Conservation (phyloP, 2,329 filamentous ascomycete genomes). For the Alternaria brassicae region DNA sequence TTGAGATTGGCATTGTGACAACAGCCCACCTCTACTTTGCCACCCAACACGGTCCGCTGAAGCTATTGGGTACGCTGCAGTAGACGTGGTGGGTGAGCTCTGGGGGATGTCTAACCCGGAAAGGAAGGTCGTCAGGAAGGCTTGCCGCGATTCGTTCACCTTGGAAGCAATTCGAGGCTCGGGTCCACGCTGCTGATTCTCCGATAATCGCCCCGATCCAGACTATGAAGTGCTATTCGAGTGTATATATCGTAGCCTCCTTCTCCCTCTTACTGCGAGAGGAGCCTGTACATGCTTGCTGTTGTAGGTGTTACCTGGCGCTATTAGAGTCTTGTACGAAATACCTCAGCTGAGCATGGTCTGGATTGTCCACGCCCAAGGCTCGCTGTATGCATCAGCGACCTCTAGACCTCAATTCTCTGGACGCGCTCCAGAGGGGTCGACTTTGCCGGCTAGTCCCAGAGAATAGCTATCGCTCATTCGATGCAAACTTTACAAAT, state of each 20-base stretch:
- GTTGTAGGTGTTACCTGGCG: not conserved
- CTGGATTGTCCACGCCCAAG: not conserved
- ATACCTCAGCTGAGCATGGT: not conserved
- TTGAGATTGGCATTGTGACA: not conserved
- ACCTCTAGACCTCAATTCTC: not conserved
- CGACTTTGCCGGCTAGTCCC: not conserved
- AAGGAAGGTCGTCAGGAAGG: not conserved
- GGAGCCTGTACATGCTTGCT: not conserved
- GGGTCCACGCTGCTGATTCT: not conserved
- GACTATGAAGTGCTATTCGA: not conserved
- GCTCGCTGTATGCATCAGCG: not conserved
- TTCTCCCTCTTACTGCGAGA: not conserved
- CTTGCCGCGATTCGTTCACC: not conserved
- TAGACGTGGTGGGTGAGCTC: not conserved
- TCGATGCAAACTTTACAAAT: not conserved
- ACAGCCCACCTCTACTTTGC: not conserved
- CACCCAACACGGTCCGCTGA: not conserved
- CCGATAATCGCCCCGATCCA: not conserved
- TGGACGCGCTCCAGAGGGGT: not conserved
- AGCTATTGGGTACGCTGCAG: not conserved
- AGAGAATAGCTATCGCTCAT: not conserved
- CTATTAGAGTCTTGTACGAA: not conserved
- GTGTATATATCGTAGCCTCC: not conserved
- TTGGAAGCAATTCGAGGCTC: not conserved
- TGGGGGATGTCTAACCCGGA: not conserved